Base-by-base conservation (phyloP, 2,329 filamentous ascomycete species). In the Nemania diffusa region DNA sequence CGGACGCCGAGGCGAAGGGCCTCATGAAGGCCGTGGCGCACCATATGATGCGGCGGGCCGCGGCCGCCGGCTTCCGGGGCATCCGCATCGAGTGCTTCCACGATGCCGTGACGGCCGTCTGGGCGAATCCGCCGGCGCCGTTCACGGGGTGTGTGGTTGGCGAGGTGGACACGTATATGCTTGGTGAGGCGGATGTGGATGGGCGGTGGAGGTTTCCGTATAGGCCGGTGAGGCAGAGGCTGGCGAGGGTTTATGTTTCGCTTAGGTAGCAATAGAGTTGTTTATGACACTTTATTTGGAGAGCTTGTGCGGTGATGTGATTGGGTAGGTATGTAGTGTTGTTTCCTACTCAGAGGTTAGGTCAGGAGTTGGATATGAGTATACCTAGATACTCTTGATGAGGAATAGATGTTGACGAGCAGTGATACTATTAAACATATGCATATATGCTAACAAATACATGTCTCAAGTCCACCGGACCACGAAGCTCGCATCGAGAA, bases 11-110 rank as follows among this genome's bases (percentile, higher is more conserved):
- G 26, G 67, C 64, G 2, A 27, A 2, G 22, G 64, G 67, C 3
- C 46, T 69, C 20, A 69, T 69, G 67, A 67, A 63, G 37, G 56
- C 57, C n/a, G 17, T 48, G 42, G 64, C 67, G 17, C 56, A 67
- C 7, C 4, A 63, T 1, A 69, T 69, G 67, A 69, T 69, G 67
- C 55, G 60, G 9, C 46, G 53, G n/a, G 67, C 64, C 0, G 64
- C 64, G 32, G 64, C 61, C 8, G 34, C 9, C 20, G 67, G 67
- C 17, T 69, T 69, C 24, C 50, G 67, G 8, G 15, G 44, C 2
- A 67, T 69, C 40, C 55, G 44, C 44, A 67, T 69, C 56, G 59
- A 67, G 53, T 67, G 64, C 64, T 60, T 67, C 55, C 67, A 69
- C 51, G 64, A 67, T 24, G 64, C 60, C 42, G 67, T 69, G 40